Base-by-base conservation (phyloP, 2,329 filamentous ascomycete genomes). In the Hypoxylon sp. region DNA sequence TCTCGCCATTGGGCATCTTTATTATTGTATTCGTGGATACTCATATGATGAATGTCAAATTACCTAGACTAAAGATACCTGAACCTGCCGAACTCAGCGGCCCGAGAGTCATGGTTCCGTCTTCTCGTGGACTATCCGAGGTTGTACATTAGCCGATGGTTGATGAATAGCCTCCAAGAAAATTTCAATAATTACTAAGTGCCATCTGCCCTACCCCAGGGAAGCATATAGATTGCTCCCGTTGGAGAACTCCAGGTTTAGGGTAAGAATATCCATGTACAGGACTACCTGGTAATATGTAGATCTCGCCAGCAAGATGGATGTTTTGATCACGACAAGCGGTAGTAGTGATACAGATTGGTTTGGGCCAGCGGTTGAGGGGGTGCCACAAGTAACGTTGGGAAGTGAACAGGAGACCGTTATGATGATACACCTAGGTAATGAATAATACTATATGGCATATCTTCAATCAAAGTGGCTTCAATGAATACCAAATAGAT, bases 1-100 rank as follows among this genome's bases (percentile, higher is more conserved):
- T 43, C 6, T 10, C 20, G 13, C 7, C 6, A 43, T 22, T 43
- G 17, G 17, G 3, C 19, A 43, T 20, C 19, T 43, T 10, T 17
- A 10, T 34, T 4, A n/a, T 2, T 30, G 10, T 52, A 24, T 41
- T 34, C 50, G 24, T n/a, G 7, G 39, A n/a, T 22, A 6, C 54
- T 39, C 44, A 41, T 41, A 43, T 39, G 20, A 26, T 49, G 46
- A 32, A 43, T 64, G 32, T 44, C 15, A 11, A 46, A 30, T 24
- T 39, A 34, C 51, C 24, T 59, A 44, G 32, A 48, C 32, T 34
- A n/a, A n/a, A 53, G 48, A 53, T 47, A 64, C 46, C 56, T 56
- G 52, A 64, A 13, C 51, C 19, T 52, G 17, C 50, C 51, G 51
- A 44, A n/a, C n/a, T 32, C n/a, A 19, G n/a, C 43, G n/a, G 34